Conservation (phyloP, 2,329 filamentous ascomycete genomes). For the Dothistroma septosporum region DNA sequence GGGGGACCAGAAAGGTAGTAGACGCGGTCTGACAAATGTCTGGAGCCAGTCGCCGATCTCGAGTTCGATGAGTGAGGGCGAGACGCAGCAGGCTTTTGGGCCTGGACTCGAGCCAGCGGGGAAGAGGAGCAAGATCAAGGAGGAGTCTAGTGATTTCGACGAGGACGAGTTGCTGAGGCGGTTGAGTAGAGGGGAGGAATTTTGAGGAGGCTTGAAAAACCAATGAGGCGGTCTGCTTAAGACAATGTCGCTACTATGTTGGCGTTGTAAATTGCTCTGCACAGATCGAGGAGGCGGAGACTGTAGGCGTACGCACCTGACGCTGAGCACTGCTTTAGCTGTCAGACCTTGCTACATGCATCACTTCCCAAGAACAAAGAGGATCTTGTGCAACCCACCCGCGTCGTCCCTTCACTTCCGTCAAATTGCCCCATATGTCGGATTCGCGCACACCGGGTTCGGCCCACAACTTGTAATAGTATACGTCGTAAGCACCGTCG, state of each 20-base stretch:
- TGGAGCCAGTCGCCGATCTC: conserved; percentile 1
- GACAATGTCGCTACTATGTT: background rate
- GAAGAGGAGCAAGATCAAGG: background rate
- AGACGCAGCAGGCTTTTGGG: background rate
- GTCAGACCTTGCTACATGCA: background rate
- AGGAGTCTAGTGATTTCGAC: background rate
- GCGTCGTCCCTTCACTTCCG: no score
- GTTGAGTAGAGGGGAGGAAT: background rate
- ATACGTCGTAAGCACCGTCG: conserved; percentile 32
- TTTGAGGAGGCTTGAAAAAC: background rate
- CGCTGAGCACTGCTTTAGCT: background rate
- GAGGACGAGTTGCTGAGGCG: background rate
- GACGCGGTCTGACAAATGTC: background rate
- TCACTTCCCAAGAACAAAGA: background rate
- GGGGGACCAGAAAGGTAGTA: background rate
- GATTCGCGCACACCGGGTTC: conserved; percentile 28
- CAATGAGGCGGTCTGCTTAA: background rate
- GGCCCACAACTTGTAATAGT: conserved; percentile 31
- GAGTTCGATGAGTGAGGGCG: background rate
- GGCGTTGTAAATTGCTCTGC: background rate
- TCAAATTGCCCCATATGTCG: conserved; percentile 21
- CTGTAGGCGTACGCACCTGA: no score
- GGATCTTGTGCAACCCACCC: no score
- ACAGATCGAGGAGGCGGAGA: background rate
- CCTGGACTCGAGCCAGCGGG: background rate